Conservation (phyloP, 257 asterid species). For the Ophiorrhiza pumila region DNA sequence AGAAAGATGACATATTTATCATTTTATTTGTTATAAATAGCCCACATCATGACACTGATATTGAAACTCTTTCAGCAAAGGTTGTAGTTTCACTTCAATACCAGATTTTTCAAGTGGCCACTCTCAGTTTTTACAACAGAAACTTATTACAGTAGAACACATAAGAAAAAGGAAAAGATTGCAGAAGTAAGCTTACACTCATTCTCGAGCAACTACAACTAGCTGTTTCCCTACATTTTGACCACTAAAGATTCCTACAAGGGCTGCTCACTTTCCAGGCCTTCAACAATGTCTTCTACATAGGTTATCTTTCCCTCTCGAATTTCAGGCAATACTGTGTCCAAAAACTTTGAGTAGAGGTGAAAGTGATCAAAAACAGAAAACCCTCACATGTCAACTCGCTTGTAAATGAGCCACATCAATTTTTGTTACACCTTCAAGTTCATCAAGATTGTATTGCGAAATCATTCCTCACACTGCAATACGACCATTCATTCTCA, state of each 20-base stretch:
- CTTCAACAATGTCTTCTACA: background rate
- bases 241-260: background rate
- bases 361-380: slow-evolving; percentile 1
- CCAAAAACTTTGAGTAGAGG: slow-evolving; percentile 1
- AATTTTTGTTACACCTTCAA: slow-evolving; percentile 5
- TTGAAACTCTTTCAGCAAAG: too few relatives aligned
- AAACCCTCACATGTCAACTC: slow-evolving; percentile 1
- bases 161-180: too few relatives aligned
- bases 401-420: background rate
- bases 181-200: too few relatives aligned
- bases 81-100: too few relatives aligned
- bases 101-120: too few relatives aligned
- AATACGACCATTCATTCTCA: slow-evolving; percentile 16
- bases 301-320: slow-evolving; percentile 4
- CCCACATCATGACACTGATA: too few relatives aligned
- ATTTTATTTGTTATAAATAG: too few relatives aligned
- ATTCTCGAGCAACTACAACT: background rate
- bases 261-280: background rate
- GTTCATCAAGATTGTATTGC: slow-evolving; percentile 5
- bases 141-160: too few relatives aligned
- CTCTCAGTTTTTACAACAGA: too few relatives aligned
- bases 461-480: slow-evolving; percentile 18
- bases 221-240: slow-evolving; percentile 4
- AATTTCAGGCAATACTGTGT: background rate
- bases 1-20: too few relatives aligned